phyloP scores from a whole-genome alignment of 352 stramenopile species.

The Phytophthora meadii region DNA sequence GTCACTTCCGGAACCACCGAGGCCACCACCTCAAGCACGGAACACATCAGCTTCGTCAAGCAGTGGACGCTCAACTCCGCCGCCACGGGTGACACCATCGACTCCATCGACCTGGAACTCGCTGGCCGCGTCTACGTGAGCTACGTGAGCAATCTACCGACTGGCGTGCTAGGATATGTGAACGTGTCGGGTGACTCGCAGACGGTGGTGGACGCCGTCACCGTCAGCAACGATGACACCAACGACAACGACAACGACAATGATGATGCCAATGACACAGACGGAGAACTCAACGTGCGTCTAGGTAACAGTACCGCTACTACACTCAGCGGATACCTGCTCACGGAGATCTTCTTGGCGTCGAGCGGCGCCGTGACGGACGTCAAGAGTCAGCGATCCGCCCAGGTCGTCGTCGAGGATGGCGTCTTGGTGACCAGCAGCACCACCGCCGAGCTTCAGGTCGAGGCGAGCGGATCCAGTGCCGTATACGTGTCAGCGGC shows the following conservation, averaged over 20 bases:
- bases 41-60: constrained; percentile 33
- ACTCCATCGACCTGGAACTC: constrained; percentile 37
- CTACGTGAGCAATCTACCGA: constrained; percentile 30
- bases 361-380: constrained; percentile 32
- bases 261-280: constrained; percentile 26
- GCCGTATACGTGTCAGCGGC: constrained; percentile 38
- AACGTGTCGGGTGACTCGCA: constrained; percentile 45
- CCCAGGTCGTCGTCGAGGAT: constrained; percentile 37
- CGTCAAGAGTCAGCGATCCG: constrained; percentile 34
- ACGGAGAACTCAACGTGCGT: constrained; percentile 32
- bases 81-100: constrained; percentile 18
- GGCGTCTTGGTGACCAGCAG: constrained; percentile 34
- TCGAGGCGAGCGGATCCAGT: constrained; percentile 37
- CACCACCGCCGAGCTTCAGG: constrained; percentile 32
- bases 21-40: constrained; percentile 26
- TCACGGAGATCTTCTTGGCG: constrained; percentile 42
- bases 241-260: constrained; percentile 29
- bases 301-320: constrained; percentile 26
- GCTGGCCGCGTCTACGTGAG: constrained; percentile 38
- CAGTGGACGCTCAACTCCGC: constrained; percentile 41
- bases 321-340: constrained; percentile 32
- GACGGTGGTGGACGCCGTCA: constrained; percentile 33
- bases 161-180: constrained; percentile 41
- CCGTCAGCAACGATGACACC: constrained; percentile 25
- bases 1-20: constrained; percentile 27